Base-by-base conservation (phyloP, 2,329 filamentous ascomycete species). In the Colletotrichum sidae region DNA sequence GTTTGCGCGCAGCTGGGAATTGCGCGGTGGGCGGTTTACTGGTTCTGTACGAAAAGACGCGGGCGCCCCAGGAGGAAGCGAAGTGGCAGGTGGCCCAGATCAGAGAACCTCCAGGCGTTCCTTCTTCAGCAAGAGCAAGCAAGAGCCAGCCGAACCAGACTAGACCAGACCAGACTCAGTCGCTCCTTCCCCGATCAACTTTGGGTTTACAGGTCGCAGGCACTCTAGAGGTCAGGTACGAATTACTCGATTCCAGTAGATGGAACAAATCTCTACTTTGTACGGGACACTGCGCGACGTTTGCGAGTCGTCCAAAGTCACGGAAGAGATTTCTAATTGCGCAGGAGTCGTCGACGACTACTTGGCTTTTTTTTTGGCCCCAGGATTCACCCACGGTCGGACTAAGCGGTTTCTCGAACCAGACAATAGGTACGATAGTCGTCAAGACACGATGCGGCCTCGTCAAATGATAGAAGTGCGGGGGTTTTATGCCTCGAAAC, bases 221-320 rank as follows among this genome's bases (percentile, higher is more conserved):
- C 61, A 55, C 62, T 55, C 63, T 66, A 46, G 49, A 57, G 50
- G 25, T 25, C 25, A 25, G 25, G 51, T 66, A 66, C 63, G 63
- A 57, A 66, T 49, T 42, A 39, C 44, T 47, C 63, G 63, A 63
- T 58, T 63, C 53, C 56, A 34, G 13, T 53, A 52, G 15, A 54
- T 53, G 56, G 52, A 37, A 44, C 53, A 47, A 63, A 52, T 66
- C 63, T 63, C 63, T 66, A 66, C 63, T 63, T 25, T 53, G 63
- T 62, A 66, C 63, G 42, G 37, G 63, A 49, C 52, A 63, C 58
- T 37, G 63, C 46, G 52, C 59, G 63, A 66, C 63, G 54, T 58
- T 52, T 63, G 62, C 50, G 53, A 66, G 63, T 53, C 63, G 63
- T 55, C 58, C 53, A 49, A 63, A 53, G 53, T 66, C 63, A 63